Evolutionary conservation across 2,329 filamentous ascomycete genomes (phyloP).

Genomic region (Ceratocystis destructans): DNA sequence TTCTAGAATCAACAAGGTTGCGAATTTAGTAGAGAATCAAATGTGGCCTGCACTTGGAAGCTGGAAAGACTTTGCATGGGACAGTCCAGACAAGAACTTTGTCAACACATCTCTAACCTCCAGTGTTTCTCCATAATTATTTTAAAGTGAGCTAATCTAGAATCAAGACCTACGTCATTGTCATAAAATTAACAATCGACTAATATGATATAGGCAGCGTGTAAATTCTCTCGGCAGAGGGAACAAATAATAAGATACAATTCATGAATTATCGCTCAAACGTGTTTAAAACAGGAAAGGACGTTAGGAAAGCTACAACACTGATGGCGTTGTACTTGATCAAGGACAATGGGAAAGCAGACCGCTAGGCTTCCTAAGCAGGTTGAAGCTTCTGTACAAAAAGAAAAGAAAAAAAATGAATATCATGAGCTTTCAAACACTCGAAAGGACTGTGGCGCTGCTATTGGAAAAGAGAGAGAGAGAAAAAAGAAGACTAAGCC

Average conservation of each 20-base stretch:
- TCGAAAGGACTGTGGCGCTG: background rate
- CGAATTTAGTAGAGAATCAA: constrained; percentile 26
- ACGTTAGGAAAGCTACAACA: background rate
- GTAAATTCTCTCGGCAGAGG: background rate
- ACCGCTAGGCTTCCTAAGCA: background rate
- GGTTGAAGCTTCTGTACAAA: background rate
- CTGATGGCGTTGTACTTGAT: background rate
- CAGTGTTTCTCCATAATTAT: constrained; percentile 6
- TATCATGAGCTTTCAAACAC: background rate
- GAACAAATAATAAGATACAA: background rate
- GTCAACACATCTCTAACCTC: constrained; percentile 28
- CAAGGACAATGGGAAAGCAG: background rate
- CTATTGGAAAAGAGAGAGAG: background rate
- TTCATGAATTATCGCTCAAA: constrained; percentile 5
- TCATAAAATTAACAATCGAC: too few species aligned
- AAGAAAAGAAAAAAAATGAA: background rate
- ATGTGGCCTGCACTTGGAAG: constrained; percentile 46
- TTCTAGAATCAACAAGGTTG: constrained; percentile 23
- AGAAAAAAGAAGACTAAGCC: background rate
- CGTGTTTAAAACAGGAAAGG: background rate
- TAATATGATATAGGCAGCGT: background rate
- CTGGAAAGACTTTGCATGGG: constrained; percentile 53
- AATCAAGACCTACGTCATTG: background rate
- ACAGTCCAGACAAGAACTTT: constrained; percentile 39
- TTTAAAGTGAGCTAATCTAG: background rate